These are phyloP conservation scores for Podila horticola DNA, from an alignment of 192 early-diverging fungal species.

Conservation along the genomic window DNA sequence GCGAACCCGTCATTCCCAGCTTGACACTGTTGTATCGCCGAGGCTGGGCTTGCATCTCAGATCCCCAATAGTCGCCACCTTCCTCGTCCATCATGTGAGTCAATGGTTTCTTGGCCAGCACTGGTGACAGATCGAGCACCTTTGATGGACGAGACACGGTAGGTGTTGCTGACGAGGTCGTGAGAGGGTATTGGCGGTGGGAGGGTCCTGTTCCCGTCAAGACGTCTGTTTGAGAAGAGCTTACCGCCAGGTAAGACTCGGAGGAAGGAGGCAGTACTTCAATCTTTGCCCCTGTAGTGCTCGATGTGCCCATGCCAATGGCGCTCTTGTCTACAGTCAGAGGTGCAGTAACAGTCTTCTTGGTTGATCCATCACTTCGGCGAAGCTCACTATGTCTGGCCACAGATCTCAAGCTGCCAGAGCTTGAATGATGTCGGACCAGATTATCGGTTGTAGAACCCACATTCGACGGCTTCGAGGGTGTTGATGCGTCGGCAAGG, in stretches of 20 bases:
- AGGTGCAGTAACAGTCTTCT: neutral
- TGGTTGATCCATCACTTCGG: neutral
- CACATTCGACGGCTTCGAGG: neutral
- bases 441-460: neutral
- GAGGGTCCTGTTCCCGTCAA: neutral
- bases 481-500: neutral
- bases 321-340: neutral
- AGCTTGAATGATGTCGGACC: constrained; percentile 30
- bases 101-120: constrained; percentile 10
- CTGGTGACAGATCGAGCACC: neutral
- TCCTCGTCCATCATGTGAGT: constrained; percentile 32
- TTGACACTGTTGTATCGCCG: constrained; percentile 49
- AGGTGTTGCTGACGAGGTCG: neutral
- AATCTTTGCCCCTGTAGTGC: neutral
- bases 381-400: constrained; percentile 23
- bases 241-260: neutral
- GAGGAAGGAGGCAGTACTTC: neutral
- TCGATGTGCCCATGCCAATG: neutral
- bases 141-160: neutral
- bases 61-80: constrained; percentile 31
- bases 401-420: constrained; percentile 42
- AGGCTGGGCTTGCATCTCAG: constrained; percentile 22
- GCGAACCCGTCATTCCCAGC: constrained; percentile 30
- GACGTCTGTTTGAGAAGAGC: neutral
- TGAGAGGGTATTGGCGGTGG: constrained; percentile 4